Evolutionary conservation across 495 filamentous ascomycete species (phyloP).

Genomic region (Neurospora africana): DNA sequence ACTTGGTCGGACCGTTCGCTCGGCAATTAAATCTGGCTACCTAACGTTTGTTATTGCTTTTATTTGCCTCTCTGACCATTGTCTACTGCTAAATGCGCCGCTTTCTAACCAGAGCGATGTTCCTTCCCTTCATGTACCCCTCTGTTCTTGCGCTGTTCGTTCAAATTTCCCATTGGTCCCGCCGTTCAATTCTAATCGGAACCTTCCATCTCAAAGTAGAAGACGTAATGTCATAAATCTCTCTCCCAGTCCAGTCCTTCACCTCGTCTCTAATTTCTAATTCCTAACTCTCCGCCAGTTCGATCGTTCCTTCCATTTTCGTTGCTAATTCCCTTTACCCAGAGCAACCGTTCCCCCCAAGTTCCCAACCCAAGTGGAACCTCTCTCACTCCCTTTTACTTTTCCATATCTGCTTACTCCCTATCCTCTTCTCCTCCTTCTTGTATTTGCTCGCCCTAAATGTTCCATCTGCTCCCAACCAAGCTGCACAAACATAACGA

Average conservation of each 20-base stretch:
- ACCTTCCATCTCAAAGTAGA: neutral
- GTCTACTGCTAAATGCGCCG: neutral
- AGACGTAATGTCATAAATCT: neutral
- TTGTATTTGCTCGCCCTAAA: neutral
- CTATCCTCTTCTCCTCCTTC: neutral
- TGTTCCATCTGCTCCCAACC: neutral
- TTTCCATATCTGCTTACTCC: neutral
- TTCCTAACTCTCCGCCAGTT: too few relatives aligned
- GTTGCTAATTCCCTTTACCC: neutral
- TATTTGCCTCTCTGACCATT: neutral
- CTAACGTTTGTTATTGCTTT: neutral
- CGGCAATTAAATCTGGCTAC: neutral
- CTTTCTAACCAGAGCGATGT: neutral
- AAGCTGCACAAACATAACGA: neutral
- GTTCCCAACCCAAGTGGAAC: neutral
- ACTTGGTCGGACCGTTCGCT: neutral
- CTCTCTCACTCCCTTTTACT: neutral
- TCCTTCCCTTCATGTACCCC: neutral
- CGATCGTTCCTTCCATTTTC: too few relatives aligned
- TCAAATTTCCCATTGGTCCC: neutral
- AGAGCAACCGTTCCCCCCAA: neutral
- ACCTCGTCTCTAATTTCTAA: too few relatives aligned
- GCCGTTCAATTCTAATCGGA: neutral
- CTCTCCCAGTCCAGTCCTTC: too few relatives aligned
- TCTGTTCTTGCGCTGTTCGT: neutral